Percentiles rank a stretch among this genome's conserved stretches.
Evolutionary conservation across 768 basidiomycete genomes (phyloP).

Genomic region (Mycena chlorophos): DNA sequence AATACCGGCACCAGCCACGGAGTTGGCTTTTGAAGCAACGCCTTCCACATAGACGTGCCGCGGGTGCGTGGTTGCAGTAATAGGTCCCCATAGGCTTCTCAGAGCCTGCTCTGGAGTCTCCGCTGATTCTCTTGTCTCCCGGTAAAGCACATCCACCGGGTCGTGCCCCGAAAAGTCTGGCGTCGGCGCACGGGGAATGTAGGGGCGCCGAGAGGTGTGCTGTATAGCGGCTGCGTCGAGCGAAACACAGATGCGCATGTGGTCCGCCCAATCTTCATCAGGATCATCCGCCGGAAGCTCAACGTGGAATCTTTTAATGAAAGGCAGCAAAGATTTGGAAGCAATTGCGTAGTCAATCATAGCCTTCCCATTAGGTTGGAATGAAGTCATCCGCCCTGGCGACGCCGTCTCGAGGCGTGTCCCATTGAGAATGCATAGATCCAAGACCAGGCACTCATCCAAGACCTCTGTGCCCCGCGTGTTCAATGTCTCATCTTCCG

Average conservation of each 20-base stretch:
- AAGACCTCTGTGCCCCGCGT: neutral
- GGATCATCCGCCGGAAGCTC: neutral
- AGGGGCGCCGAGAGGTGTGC: neutral
- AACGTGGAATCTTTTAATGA: neutral
- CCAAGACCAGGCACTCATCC: neutral
- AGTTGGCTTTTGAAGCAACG: neutral
- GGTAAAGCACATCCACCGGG: neutral
- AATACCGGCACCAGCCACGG: neutral
- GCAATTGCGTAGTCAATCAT: neutral
- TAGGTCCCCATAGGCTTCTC: constrained; percentile 1
- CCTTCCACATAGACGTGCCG: constrained; percentile 1
- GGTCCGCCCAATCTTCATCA: constrained; percentile 5
- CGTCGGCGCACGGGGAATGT: neutral
- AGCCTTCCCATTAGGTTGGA: neutral
- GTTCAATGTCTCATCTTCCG: neutral
- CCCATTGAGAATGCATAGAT: neutral
- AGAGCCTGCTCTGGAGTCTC: constrained; percentile 1
- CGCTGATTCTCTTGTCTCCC: neutral
- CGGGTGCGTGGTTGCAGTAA: neutral
- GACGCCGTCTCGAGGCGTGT: neutral
- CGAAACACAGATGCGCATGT: neutral
- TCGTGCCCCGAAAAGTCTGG: neutral
- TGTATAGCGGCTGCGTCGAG: neutral
- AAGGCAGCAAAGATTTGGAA: neutral
- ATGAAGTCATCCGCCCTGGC: neutral